phyloP scores from a whole-genome alignment of 129 eudicot genomes.

The Artemisia tridentata region DNA sequence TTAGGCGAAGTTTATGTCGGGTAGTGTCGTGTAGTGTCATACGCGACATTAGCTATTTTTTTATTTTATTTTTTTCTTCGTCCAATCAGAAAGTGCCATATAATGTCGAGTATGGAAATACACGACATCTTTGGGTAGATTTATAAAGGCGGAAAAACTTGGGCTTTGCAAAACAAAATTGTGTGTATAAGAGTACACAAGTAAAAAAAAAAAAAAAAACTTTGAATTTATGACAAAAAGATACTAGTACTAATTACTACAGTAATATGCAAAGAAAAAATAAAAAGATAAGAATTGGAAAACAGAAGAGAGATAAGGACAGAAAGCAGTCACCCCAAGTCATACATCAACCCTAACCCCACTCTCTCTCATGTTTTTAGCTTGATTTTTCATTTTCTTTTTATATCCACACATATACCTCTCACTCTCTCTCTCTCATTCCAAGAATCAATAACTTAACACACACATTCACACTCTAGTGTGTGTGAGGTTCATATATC shows the following conservation, averaged over 20 bases:
- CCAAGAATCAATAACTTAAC: constrained; percentile 14
- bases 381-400: constrained; percentile 22
- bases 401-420: constrained; percentile 49
- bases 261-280: constrained; percentile 25
- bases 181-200: no score
- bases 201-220: no score
- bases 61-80: no score
- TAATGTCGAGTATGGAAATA: no score
- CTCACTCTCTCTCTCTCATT: constrained; percentile 19
- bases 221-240: no score
- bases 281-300: constrained; percentile 31
- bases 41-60: no score
- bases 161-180: no score
- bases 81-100: no score
- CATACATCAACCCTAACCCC: constrained; percentile 35
- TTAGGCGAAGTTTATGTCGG: no score
- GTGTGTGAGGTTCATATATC: constrained; percentile 29
- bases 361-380: constrained; percentile 27
- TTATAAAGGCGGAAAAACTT: no score
- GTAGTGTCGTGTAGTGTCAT: no score
- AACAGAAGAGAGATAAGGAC: constrained; percentile 72
- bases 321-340: constrained; percentile 46
- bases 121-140: no score
- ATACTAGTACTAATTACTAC: constrained; percentile 18
- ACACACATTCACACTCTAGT: constrained; percentile 23